phyloP scores from a whole-genome alignment of 164 flowering plant species.

The Platanus orientalis region DNA sequence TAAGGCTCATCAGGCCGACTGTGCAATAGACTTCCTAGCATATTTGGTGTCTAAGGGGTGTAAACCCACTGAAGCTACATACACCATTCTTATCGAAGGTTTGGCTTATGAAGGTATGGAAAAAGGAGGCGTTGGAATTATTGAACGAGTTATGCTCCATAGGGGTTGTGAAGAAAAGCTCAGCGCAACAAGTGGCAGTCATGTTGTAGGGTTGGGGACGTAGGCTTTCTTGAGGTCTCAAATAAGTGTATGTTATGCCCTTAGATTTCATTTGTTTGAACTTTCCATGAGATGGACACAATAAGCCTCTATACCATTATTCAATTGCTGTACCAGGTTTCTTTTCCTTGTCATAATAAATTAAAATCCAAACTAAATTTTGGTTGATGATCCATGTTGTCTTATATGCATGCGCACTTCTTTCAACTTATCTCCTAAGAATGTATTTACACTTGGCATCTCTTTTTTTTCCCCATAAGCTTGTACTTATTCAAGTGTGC shows the following conservation, averaged over 20 bases:
- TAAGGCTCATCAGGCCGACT: constrained; percentile 58
- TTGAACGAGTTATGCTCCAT: constrained; percentile 57
- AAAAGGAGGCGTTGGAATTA: constrained; percentile 63
- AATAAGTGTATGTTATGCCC: neutral
- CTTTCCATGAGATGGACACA: neutral
- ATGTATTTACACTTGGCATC: no score
- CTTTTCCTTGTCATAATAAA: neutral
- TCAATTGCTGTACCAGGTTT: neutral
- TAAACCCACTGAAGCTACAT: constrained; percentile 75
- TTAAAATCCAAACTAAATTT: constrained; percentile 19
- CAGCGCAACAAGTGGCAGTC: constrained; percentile 54
- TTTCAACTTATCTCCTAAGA: no score
- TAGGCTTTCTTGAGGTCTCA: constrained; percentile 1
- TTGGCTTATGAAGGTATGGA: constrained; percentile 75
- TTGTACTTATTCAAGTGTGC: no score
- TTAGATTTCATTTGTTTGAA: constrained; percentile 4
- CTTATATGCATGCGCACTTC: no score
- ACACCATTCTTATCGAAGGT: constrained; percentile 82
- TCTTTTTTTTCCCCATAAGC: no score
- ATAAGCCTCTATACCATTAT: neutral
- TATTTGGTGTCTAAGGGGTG: constrained; percentile 76
- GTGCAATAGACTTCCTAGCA: constrained; percentile 73
- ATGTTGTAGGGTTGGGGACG: constrained; percentile 32
- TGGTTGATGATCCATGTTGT: constrained; percentile 16
- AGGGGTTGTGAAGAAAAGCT: constrained; percentile 68